A percentile compares a stretch with the other conserved stretches of the same genome.
These are phyloP conservation scores for Microsporum ferrugineum DNA, from an alignment of 2,329 filamentous ascomycete genomes.

Conservation along the genomic window DNA sequence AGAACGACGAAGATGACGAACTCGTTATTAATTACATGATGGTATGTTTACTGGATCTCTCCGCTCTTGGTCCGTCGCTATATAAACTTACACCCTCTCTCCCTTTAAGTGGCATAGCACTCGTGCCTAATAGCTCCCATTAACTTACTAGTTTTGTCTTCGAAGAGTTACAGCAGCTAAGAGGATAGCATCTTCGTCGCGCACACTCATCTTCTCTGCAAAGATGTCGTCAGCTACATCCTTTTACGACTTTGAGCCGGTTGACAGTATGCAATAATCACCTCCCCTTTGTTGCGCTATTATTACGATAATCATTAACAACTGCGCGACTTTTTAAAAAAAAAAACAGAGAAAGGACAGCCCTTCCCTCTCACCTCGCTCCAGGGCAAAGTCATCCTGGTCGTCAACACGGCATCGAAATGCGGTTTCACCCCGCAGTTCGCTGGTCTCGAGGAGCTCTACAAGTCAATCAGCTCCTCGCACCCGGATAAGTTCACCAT, in stretches of 20 bases:
- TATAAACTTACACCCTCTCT: neutral
- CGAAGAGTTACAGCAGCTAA: neutral
- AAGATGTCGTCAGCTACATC: slow-evolving; percentile 15
- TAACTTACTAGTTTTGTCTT: neutral
- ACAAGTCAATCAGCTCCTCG: slow-evolving; percentile 60
- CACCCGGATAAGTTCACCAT: slow-evolving; percentile 70
- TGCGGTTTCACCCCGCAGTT: slow-evolving; percentile 98
- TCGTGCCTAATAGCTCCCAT: neutral
- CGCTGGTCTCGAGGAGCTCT: slow-evolving; percentile 77
- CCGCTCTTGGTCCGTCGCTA: neutral
- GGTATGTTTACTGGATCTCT: neutral
- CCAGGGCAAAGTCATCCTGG: slow-evolving; percentile 83
- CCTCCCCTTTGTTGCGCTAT: slow-evolving; percentile 8
- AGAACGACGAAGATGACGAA: too few relatives aligned
- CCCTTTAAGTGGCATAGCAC: neutral
- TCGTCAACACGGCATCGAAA: slow-evolving; percentile 97
- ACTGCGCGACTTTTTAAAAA: slow-evolving; percentile 8
- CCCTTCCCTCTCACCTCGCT: slow-evolving; percentile 59
- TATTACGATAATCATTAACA: neutral
- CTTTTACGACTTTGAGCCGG: slow-evolving; percentile 50
- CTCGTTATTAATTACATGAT: neutral
- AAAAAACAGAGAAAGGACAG: slow-evolving; percentile 54
- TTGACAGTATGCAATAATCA: slow-evolving; percentile 39
- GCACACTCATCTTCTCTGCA: neutral
- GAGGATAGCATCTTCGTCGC: neutral